Evolutionary conservation across 176 grass and related monocot species (phyloP).

Genomic region (Ananas comosus): DNA sequence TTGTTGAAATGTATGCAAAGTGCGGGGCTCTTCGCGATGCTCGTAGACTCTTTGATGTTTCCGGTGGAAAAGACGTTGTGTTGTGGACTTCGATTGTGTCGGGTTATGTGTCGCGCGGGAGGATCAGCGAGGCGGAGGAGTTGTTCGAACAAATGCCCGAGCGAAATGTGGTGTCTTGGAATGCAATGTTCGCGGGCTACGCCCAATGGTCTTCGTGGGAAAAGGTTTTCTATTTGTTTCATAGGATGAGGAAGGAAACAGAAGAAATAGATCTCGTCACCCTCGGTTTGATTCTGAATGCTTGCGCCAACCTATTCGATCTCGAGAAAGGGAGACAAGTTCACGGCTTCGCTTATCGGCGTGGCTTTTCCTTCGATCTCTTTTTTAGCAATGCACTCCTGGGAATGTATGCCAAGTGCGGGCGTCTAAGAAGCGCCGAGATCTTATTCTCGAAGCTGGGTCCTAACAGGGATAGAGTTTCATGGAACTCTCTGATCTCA

Average conservation of each 20-base stretch:
- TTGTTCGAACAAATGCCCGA: conserved; percentile 65
- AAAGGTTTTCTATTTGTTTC: conserved; percentile 64
- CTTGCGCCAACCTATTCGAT: conserved; percentile 52
- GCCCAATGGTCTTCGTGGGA: conserved; percentile 42
- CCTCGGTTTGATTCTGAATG: conserved; percentile 54
- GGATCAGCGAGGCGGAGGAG: conserved; percentile 55
- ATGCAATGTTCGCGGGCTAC: conserved; percentile 74
- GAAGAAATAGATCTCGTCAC: conserved; percentile 44
- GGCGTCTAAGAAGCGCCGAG: conserved; percentile 61
- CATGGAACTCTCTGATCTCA: conserved; percentile 85
- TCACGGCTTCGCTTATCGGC: conserved; percentile 47
- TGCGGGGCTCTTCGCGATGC: conserved; percentile 62
- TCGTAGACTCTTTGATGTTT: conserved; percentile 44
- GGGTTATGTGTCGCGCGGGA: conserved; percentile 53
- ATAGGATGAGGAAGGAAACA: conserved; percentile 48
- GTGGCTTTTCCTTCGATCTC: conserved; percentile 22
- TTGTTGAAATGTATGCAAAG: conserved; percentile 74
- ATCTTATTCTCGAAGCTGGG: conserved; percentile 41
- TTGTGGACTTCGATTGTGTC: conserved; percentile 71
- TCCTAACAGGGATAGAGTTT: conserved; percentile 40
- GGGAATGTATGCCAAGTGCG: conserved; percentile 78
- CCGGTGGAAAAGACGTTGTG: conserved; percentile 45
- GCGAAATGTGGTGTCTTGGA: conserved; percentile 74
- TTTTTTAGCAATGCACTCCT: conserved; percentile 53
- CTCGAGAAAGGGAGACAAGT: conserved; percentile 58